phyloP scores from a whole-genome alignment of 2,329 filamentous ascomycete genomes.

The Trichoderma sp. region DNA sequence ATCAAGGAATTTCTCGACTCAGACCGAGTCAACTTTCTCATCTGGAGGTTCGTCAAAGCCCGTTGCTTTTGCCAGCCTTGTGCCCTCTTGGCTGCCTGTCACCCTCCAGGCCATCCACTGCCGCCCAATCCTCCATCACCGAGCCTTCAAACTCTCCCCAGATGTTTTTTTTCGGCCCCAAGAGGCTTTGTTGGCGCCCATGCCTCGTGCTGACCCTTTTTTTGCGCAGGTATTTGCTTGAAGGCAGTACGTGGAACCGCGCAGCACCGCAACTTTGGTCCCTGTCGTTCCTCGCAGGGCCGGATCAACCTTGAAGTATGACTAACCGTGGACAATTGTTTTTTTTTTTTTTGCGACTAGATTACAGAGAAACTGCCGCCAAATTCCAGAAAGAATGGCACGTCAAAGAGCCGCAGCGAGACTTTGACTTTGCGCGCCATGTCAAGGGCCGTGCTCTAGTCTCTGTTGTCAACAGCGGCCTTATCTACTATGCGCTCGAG shows the following conservation, averaged over 20 bases:
- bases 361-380: constrained; percentile 67
- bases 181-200: constrained; percentile 28
- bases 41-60: constrained; percentile 64
- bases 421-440: constrained; percentile 65
- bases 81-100: constrained; percentile 31
- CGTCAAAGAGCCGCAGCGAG: constrained; percentile 61
- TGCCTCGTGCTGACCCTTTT: constrained; percentile 19
- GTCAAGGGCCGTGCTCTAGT: constrained; percentile 67
- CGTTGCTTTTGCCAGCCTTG: constrained; percentile 7
- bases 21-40: constrained; percentile 68
- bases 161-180: neutral
- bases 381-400: constrained; percentile 71
- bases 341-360: constrained; percentile 40
- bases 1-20: constrained; percentile 64
- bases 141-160: neutral
- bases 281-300: neutral
- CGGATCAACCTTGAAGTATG: constrained; percentile 29
- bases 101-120: constrained; percentile 23
- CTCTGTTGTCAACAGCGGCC: constrained; percentile 63
- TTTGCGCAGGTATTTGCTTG: constrained; percentile 56
- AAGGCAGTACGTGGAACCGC: constrained; percentile 58
- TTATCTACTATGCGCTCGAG: constrained; percentile 62
- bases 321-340: constrained; percentile 33
- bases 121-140: constrained; percentile 5
- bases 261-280: constrained; percentile 8